Conservation (phyloP, 1,284 basidiomycete genomes). For the Irpex sp. region DNA sequence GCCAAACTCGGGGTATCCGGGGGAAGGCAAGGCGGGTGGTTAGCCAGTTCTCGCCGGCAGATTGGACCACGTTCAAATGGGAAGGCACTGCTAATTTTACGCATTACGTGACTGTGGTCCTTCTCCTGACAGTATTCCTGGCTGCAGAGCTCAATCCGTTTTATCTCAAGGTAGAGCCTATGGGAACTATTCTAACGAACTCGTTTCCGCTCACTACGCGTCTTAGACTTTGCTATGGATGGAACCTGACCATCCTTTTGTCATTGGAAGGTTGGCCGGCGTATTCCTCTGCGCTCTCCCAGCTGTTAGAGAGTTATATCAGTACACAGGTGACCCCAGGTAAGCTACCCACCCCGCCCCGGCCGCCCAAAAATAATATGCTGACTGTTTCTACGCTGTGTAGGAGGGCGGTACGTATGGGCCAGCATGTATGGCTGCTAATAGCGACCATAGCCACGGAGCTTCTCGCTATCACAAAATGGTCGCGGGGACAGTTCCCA, state of each 20-base stretch:
- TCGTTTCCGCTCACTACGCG: too few species aligned
- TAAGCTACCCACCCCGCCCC: constrained; percentile 30
- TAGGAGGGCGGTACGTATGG: constrained; percentile 79
- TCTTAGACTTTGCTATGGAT: constrained; percentile 74
- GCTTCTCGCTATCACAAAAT: constrained; percentile 69
- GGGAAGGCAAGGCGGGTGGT: constrained; percentile 75
- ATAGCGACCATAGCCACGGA: constrained; percentile 80
- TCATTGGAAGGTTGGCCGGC: constrained; percentile 68
- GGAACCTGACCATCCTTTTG: constrained; percentile 81
- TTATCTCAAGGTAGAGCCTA: constrained; percentile 65
- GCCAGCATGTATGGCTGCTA: constrained; percentile 81
- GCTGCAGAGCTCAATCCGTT: constrained; percentile 82
- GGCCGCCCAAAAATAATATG: constrained; percentile 1
- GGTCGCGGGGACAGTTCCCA: constrained; percentile 69
- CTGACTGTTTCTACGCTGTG: constrained; percentile 8
- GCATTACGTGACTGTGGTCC: constrained; percentile 71
- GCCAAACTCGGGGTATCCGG: constrained; percentile 69
- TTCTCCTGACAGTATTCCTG: constrained; percentile 75
- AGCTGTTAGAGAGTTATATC: constrained; percentile 75
- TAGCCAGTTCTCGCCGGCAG: constrained; percentile 80
- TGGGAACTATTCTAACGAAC: background rate
- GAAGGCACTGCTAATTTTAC: constrained; percentile 74
- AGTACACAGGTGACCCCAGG: constrained; percentile 78
- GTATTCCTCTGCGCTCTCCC: constrained; percentile 82
- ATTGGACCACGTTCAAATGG: constrained; percentile 86